A percentile compares a stretch with the other conserved stretches of the same genome.
Evolutionary conservation across 1,284 basidiomycete genomes (phyloP).

Genomic region (Exsudoporus floridanus): DNA sequence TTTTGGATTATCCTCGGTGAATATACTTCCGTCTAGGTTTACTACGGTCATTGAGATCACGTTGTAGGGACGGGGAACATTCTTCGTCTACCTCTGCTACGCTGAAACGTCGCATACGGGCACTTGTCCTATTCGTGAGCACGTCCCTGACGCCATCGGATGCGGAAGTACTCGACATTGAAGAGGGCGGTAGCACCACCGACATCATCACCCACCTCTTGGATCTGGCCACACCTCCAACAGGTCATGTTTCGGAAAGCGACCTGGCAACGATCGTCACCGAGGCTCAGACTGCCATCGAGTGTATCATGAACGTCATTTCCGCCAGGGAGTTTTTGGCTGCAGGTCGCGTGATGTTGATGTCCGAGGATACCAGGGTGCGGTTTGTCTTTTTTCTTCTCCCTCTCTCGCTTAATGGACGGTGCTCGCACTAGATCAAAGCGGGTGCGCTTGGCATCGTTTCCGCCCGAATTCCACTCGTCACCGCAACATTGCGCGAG

Average conservation of each 20-base stretch:
- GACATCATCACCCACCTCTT: slow-evolving; percentile 32
- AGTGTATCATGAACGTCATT: slow-evolving; percentile 56
- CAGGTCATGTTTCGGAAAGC: slow-evolving; percentile 7
- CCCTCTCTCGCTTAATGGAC: not conserved
- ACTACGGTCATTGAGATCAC: not conserved
- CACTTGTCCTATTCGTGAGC: slow-evolving; percentile 57
- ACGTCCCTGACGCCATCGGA: slow-evolving; percentile 45
- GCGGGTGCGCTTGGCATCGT: slow-evolving; percentile 66
- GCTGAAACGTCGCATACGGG: slow-evolving; percentile 60
- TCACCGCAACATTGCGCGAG: slow-evolving; percentile 59
- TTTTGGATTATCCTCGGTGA: slow-evolving; percentile 59
- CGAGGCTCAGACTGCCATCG: slow-evolving; percentile 50
- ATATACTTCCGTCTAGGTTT: slow-evolving; percentile 20
- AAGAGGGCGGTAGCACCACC: slow-evolving; percentile 33
- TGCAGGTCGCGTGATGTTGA: slow-evolving; percentile 53
- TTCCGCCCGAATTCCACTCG: slow-evolving; percentile 59
- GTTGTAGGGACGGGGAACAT: slow-evolving; percentile 54
- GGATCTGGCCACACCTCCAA: slow-evolving; percentile 26
- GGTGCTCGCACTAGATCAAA: slow-evolving; percentile 47
- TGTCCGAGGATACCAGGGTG: slow-evolving; percentile 50
- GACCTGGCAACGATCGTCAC: slow-evolving; percentile 44
- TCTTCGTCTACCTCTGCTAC: slow-evolving; percentile 43
- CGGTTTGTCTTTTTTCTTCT: slow-evolving; percentile 6
- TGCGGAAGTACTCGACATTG: slow-evolving; percentile 34
- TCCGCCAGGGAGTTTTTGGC: slow-evolving; percentile 65